Evolutionary conservation across 2,329 filamentous ascomycete species (phyloP).

Genomic region (Coniella lustricola): DNA sequence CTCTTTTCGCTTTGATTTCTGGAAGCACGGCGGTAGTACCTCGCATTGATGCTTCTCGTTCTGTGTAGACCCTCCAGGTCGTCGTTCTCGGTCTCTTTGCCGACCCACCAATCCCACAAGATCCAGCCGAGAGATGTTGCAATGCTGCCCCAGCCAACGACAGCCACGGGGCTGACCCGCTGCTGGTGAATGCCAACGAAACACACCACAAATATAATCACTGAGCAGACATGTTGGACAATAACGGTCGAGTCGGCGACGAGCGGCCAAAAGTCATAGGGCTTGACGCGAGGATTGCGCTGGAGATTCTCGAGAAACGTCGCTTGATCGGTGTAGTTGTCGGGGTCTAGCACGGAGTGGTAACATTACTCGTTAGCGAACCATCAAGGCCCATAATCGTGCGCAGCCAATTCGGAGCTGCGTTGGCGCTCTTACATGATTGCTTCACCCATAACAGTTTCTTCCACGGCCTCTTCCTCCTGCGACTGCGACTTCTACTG

Average conservation of each 20-base stretch:
- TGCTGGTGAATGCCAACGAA: conserved; percentile 87
- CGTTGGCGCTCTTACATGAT: conserved; percentile 54
- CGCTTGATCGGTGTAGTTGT: conserved; percentile 96
- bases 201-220: conserved; percentile 88
- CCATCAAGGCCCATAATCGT: not conserved
- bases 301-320: conserved; percentile 96
- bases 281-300: conserved; percentile 84
- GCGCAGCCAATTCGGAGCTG: not conserved
- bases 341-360: conserved; percentile 61
- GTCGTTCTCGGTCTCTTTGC: conserved; percentile 46
- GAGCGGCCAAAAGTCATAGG: conserved; percentile 97
- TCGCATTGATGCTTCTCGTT: conserved; percentile 29
- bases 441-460: conserved; percentile 98
- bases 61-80: conserved; percentile 33
- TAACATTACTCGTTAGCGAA: not conserved
- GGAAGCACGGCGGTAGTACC: conserved; percentile 21
- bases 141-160: conserved; percentile 77
- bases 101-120: conserved; percentile 86
- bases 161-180: conserved; percentile 79
- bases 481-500: conserved; percentile 57
- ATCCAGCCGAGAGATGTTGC: conserved; percentile 83
- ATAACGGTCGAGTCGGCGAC: conserved; percentile 94
- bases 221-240: conserved; percentile 91
- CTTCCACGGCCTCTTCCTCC: conserved; percentile 75
- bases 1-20: conserved; percentile 19